Percentiles rank a stretch among this genome's conserved stretches.
Evolutionary conservation across 225 moss, liverwort and hornwort genomes (phyloP).

Genomic region (Neckera pumila): DNA sequence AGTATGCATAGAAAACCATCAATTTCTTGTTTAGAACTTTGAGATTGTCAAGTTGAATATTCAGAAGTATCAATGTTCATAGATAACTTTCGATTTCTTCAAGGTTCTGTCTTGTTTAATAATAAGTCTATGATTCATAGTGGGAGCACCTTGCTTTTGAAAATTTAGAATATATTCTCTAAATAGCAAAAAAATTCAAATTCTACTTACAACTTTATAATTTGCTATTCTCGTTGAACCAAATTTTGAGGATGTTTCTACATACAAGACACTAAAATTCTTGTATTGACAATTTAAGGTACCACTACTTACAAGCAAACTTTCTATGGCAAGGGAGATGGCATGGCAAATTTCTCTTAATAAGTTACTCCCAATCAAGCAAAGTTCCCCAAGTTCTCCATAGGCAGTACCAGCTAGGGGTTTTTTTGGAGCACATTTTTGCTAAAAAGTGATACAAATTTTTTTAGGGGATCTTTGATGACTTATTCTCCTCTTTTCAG

Average conservation of each 20-base stretch:
- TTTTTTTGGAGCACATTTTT: too few relatives aligned
- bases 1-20: neutral
- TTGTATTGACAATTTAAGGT: neutral
- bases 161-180: neutral
- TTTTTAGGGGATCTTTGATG: too few relatives aligned
- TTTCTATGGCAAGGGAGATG: neutral
- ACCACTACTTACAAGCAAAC: neutral
- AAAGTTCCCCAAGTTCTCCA: neutral
- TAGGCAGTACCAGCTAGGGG: neutral
- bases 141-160: neutral
- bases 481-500: too few relatives aligned
- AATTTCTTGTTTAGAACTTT: too few relatives aligned
- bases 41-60: neutral
- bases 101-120: neutral
- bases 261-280: accelerated
- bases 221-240: neutral
- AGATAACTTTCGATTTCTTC: accelerated
- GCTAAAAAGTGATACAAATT: too few relatives aligned
- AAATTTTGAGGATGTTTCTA: accelerated
- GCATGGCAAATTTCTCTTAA: too few relatives aligned
- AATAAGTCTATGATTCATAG: neutral
- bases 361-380: neutral
- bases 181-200: neutral
- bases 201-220: neutral
- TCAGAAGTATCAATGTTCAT: accelerated